These are phyloP conservation scores for Chlorella vulgaris DNA, from an alignment of 139 green algal genomes.

Conservation along the genomic window DNA sequence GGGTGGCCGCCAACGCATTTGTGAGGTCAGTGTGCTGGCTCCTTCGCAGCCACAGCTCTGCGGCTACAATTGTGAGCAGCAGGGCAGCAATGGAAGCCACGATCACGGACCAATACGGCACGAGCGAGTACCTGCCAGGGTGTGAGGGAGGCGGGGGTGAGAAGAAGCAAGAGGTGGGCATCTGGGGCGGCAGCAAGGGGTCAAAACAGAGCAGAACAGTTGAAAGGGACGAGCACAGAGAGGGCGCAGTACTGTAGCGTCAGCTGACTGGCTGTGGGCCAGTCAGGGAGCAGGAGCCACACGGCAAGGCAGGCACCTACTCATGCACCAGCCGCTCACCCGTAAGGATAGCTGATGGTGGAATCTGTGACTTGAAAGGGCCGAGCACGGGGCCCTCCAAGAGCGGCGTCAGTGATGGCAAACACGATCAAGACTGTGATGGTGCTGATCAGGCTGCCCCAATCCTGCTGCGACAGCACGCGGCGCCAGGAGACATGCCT, in stretches of 20 bases:
- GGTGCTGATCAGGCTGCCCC: background rate
- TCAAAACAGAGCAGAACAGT: too few relatives aligned
- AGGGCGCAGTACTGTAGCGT: background rate
- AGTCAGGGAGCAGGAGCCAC: too few relatives aligned
- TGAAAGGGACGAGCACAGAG: constrained; percentile 1
- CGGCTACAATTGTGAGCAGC: background rate
- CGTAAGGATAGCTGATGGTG: background rate
- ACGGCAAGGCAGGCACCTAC: too few relatives aligned
- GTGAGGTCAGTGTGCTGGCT: background rate
- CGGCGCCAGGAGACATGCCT: background rate
- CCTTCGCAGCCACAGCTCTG: constrained; percentile 18
- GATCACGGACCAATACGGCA: constrained; percentile 38
- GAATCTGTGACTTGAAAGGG: background rate
- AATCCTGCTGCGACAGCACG: constrained; percentile 13
- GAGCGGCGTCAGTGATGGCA: background rate
- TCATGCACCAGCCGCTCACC: background rate
- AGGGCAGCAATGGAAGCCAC: background rate
- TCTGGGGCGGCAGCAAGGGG: too few relatives aligned
- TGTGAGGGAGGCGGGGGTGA: too few relatives aligned
- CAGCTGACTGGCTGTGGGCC: too few relatives aligned
- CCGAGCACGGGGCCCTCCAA: background rate
- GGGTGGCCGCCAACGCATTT: constrained; percentile 23
- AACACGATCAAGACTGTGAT: background rate
- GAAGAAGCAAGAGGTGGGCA: background rate
- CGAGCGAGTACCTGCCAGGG: constrained; percentile 17